phyloP scores from a whole-genome alignment of 208 protist species.

The Trypanosoma lewisi region DNA sequence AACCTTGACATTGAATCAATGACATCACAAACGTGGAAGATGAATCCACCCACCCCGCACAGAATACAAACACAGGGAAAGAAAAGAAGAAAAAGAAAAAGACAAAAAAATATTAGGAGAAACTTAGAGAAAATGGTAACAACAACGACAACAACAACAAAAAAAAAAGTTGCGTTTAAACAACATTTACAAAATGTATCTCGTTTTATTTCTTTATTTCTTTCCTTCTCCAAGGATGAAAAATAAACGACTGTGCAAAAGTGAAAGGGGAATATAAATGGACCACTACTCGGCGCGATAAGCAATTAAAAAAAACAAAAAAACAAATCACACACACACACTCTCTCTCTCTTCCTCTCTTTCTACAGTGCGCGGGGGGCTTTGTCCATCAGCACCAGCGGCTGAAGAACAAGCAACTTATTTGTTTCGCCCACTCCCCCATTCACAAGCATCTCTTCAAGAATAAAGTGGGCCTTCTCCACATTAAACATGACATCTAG shows the following conservation, averaged over 20 bases:
- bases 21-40: neutral
- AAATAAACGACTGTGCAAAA: too few species aligned
- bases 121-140: neutral
- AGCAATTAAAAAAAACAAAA: neutral
- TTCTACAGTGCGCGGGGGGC: slow-evolving; percentile 27
- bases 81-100: neutral
- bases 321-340: neutral
- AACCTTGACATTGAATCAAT: too few species aligned
- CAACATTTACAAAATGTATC: too few species aligned
- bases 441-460: slow-evolving; percentile 92
- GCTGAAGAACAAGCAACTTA: slow-evolving; percentile 64
- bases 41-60: neutral
- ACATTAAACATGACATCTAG: slow-evolving; percentile 94
- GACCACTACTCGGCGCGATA: too few species aligned
- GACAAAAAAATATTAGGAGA: neutral
- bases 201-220: too few species aligned
- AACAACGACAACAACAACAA: neutral
- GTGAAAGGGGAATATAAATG: too few species aligned
- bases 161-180: too few species aligned
- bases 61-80: too few species aligned
- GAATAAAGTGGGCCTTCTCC: slow-evolving; percentile 92
- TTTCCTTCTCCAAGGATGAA: too few species aligned
- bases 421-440: slow-evolving; percentile 90
- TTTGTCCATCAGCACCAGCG: slow-evolving; percentile 57
- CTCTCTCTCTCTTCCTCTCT: neutral